Evolutionary conservation across 106 monocot genomes (phyloP), one percentile per base, ranked within the genome.

Genomic region (Alisma plantagoaquatica): DNA sequence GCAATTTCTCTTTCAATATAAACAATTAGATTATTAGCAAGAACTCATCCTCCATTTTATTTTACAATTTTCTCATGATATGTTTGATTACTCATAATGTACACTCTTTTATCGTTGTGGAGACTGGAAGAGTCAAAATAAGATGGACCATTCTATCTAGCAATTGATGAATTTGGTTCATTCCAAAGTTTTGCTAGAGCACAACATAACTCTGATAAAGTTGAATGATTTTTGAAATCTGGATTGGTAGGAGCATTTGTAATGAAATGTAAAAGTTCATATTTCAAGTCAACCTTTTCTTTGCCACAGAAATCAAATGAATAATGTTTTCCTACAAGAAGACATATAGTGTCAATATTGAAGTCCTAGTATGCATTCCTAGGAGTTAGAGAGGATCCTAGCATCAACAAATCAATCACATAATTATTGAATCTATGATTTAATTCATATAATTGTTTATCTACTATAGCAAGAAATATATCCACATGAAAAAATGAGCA

Each of bases 341-440:
- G 14, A 38, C 54, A 54, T 19, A 54, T 33, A 33, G 31, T 4
- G 22, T 54, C 19, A 32, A 33, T 54, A 29, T 54, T 54, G 10
- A 54, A 54, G 17, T 4, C 3, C 21, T 32, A 20, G 22, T 33
- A 54, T 6, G 17, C 20, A 54, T 54, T 12, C 22, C 21, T 30
- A 8, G 32, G 54, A 33, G 17, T 12, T 8, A 54, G 35, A 7
- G 35, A 6, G 14, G 35, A 38, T 7, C 35, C 14, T 7, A 38
- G 14, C 14, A 14, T 38, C n/a, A 38, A 38, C 9, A 38, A 14
- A 6, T 38, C 35, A 6, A 38, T 38, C 6, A 14, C 35, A 7
- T 6, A 7, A 38, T 38, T 14, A 14, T 38, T 33, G 23, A 54
- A 54, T 20, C 32, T 54, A 19, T 54, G 3, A 54, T 54, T 33